Conservation (phyloP, 768 basidiomycete genomes). For the Rickenella mellea region DNA sequence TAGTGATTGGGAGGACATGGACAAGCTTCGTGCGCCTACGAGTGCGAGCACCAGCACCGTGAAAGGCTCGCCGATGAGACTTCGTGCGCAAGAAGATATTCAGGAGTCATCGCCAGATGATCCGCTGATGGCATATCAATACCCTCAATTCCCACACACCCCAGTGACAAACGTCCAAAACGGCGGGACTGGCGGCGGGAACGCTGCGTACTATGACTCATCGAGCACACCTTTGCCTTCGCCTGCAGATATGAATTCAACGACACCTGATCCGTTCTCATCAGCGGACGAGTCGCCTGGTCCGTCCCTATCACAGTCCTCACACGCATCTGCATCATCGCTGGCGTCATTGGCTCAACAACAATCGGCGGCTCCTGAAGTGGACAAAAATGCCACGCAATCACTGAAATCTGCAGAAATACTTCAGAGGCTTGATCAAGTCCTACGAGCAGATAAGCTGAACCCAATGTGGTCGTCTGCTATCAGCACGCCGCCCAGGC, state of each 20-base stretch:
- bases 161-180: not conserved
- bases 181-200: not conserved
- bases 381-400: too few relatives aligned
- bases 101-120: not conserved
- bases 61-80: slow-evolving; percentile 11
- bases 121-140: not conserved
- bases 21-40: slow-evolving; percentile 39
- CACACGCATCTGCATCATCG: slow-evolving; percentile 9
- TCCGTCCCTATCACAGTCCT: slow-evolving; percentile 62
- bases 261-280: slow-evolving; percentile 76
- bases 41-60: slow-evolving; percentile 30
- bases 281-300: slow-evolving; percentile 64
- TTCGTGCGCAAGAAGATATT: not conserved
- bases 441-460: slow-evolving; percentile 51
- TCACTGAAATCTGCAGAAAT: slow-evolving; percentile 42
- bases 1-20: slow-evolving; percentile 60
- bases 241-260: too few relatives aligned
- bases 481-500: slow-evolving; percentile 81
- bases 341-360: not conserved
- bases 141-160: not conserved
- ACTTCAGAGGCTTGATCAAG: slow-evolving; percentile 63
- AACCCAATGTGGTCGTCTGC: slow-evolving; percentile 51
- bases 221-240: slow-evolving; percentile 28
- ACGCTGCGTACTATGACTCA: slow-evolving; percentile 12
- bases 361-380: not conserved